phyloP scores from a whole-genome alignment of 2,329 filamentous ascomycete species.

The Raffaelea ambrosiae region DNA sequence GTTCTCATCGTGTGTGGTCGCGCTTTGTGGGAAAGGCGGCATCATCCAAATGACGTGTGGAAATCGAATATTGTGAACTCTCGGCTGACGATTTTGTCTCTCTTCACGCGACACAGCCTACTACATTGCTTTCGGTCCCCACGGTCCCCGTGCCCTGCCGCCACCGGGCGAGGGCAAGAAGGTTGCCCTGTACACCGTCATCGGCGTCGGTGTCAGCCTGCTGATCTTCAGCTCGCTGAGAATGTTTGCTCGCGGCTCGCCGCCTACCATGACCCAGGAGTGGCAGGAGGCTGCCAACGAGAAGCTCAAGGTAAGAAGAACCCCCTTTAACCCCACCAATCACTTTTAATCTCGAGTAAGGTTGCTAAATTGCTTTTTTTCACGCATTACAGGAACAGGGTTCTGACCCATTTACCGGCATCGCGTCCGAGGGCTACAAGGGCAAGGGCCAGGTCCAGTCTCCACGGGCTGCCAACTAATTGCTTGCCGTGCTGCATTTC shows the following conservation, averaged over 20 bases:
- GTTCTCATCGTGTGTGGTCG: too few relatives aligned
- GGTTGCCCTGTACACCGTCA: slow-evolving; percentile 63
- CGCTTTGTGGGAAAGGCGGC: too few relatives aligned
- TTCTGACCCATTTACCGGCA: slow-evolving; percentile 77
- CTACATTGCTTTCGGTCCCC: slow-evolving; percentile 96
- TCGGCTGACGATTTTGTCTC: too few relatives aligned
- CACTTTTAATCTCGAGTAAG: too few relatives aligned
- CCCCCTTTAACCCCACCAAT: not conserved
- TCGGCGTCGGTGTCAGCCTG: slow-evolving; percentile 59
- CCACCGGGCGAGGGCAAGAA: slow-evolving; percentile 80
- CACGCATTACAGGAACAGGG: slow-evolving; percentile 57
- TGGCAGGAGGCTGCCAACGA: slow-evolving; percentile 95
- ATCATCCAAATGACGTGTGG: too few relatives aligned
- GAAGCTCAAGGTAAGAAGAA: slow-evolving; percentile 71
- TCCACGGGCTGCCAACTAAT: slow-evolving; percentile 42
- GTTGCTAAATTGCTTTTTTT: slow-evolving; percentile 1
- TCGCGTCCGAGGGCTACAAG: slow-evolving; percentile 68
- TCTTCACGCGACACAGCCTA: slow-evolving; percentile 57
- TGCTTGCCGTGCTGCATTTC: not conserved
- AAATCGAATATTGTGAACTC: too few relatives aligned
- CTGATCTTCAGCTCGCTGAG: slow-evolving; percentile 67
- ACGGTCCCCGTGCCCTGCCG: slow-evolving; percentile 77
- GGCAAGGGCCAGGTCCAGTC: slow-evolving; percentile 75
- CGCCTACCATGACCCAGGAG: slow-evolving; percentile 90
- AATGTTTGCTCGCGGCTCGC: slow-evolving; percentile 60